A percentile compares a stretch with the other conserved stretches of the same genome.
Evolutionary conservation across 2,329 filamentous ascomycete species (phyloP).

Genomic region (Zelopaecilomyces penicillatus): DNA sequence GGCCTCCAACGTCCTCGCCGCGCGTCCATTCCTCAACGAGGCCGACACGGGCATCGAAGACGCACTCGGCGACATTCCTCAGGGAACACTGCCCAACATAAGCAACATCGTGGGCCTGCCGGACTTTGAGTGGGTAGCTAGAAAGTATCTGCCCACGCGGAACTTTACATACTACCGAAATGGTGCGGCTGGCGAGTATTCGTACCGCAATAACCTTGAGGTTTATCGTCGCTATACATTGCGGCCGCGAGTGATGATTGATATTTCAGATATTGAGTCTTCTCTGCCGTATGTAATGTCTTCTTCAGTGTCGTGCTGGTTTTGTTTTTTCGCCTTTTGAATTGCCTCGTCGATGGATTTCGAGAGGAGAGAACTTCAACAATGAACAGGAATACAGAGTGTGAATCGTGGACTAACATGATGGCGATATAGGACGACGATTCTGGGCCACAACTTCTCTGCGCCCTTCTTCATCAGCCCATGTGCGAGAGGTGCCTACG

Average conservation of each 20-base stretch:
- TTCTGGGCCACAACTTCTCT: constrained; percentile 45
- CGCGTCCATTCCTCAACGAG: constrained; percentile 36
- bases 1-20: constrained; percentile 29
- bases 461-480: constrained; percentile 48
- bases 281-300: constrained; percentile 23
- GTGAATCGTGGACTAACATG: constrained; percentile 2
- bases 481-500: constrained; percentile 36
- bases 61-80: constrained; percentile 24
- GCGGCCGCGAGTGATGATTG: constrained; percentile 40
- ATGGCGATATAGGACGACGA: constrained; percentile 29
- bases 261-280: constrained; percentile 36
- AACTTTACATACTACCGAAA: constrained; percentile 51
- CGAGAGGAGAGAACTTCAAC: background rate
- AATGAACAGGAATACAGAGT: no score
- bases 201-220: constrained; percentile 49
- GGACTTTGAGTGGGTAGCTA: constrained; percentile 46
- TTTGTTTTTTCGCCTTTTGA: no score
- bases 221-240: constrained; percentile 40
- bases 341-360: no score
- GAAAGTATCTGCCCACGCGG: constrained; percentile 35
- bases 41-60: constrained; percentile 38
- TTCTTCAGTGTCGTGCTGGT: background rate
- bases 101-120: constrained; percentile 38
- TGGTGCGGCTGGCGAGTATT: constrained; percentile 47
- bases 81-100: constrained; percentile 33